phyloP scores from a whole-genome alignment of 129 eudicot genomes.

The Lonicera japonica region DNA sequence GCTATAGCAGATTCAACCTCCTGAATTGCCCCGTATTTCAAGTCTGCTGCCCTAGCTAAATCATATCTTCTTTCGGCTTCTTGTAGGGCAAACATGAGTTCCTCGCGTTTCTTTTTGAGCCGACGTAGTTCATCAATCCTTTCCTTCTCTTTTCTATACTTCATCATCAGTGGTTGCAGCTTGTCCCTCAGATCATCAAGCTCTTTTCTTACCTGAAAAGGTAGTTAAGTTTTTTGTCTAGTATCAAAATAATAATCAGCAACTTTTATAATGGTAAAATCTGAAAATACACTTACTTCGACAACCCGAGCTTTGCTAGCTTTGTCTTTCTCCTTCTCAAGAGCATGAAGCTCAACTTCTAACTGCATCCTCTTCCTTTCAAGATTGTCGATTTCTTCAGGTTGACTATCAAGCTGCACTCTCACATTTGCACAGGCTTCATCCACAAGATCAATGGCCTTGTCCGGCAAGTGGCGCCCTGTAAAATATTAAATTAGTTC shows the following conservation, averaged over 20 bases:
- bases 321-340: slow-evolving; percentile 95
- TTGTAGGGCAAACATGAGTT: slow-evolving; percentile 51
- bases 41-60: slow-evolving; percentile 83
- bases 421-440: slow-evolving; percentile 98
- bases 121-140: slow-evolving; percentile 80
- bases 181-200: slow-evolving; percentile 78
- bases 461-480: slow-evolving; percentile 86
- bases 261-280: no score
- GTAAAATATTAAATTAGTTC: not conserved
- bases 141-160: slow-evolving; percentile 76
- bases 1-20: slow-evolving; percentile 82
- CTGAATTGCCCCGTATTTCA: slow-evolving; percentile 82
- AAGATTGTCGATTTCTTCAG: slow-evolving; percentile 92
- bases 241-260: not conserved
- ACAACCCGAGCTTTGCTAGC: slow-evolving; percentile 85
- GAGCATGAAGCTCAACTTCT: slow-evolving; percentile 92
- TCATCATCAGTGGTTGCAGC: slow-evolving; percentile 86
- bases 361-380: slow-evolving; percentile 87
- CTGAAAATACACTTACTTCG: slow-evolving; percentile 41
- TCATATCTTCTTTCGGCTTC: slow-evolving; percentile 93
- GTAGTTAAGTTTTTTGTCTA: not conserved
- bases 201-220: slow-evolving; percentile 50
- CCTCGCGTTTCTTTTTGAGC: slow-evolving; percentile 73
- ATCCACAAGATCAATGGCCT: slow-evolving; percentile 95
- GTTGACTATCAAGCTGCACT: slow-evolving; percentile 95